Base-by-base conservation (phyloP, 139 green algal species). In the Ettlia oleoabundans region DNA sequence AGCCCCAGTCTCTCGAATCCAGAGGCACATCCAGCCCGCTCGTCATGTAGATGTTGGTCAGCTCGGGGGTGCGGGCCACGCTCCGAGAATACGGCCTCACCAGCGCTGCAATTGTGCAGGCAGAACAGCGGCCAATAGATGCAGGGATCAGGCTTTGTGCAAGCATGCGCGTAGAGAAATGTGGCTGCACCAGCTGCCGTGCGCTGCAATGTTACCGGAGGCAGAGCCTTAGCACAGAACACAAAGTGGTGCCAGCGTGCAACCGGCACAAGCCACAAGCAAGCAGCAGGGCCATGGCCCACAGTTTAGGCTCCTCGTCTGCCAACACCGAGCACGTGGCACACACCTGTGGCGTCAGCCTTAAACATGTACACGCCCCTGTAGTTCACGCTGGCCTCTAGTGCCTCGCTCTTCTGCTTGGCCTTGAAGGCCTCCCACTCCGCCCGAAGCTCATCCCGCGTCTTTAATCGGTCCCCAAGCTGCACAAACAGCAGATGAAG, bases 301-400 rank as follows among this genome's bases (percentile, higher is more conserved):
- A n/a, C n/a, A n/a, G n/a, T n/a, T n/a, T n/a, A n/a, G n/a, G n/a
- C n/a, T n/a, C n/a, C n/a, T n/a, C n/a, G n/a, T n/a, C n/a, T n/a
- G n/a, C n/a, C n/a, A n/a, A n/a, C n/a, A n/a, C n/a, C n/a, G n/a
- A n/a, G n/a, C n/a, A n/a, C n/a, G n/a, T n/a, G n/a, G n/a, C 30
- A 4, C 79, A 1, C 65, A 78, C 74, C 73, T 2, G 82, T 79
- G 40, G 85, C 85, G 47, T 88, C 78, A 19, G 83, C 74, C 37
- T 75, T 89, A 66, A 92, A 89, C 10, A 86, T 53, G 65, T 92
- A 92, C 24, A 82, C 37, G 0, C 88, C 88, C 19, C 86, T 66
- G 40, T 89, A 84, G 55, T 71, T 76, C 3, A 90, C 78, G 3
- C 37, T 33, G 10, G 51, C 65, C 28, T 61, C 61, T 19, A 78